Conservation (phyloP, 176 grass and related monocot genomes). For the Avena eriantha region DNA sequence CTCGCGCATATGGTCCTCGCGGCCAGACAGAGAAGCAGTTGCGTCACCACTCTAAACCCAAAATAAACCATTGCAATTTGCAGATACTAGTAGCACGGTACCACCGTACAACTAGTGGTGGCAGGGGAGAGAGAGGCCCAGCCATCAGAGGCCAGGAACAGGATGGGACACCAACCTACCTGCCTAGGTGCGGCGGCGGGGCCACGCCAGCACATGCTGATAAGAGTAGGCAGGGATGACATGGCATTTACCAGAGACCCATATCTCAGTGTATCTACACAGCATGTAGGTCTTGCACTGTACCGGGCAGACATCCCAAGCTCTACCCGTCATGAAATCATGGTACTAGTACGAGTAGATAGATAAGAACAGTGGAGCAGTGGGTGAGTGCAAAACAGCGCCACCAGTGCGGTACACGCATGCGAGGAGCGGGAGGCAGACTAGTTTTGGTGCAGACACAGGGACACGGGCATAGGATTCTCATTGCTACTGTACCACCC, state of each 20-base stretch:
- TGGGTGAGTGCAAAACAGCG: constrained; percentile 23
- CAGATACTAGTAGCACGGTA: neutral
- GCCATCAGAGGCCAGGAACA: neutral
- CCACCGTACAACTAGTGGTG: neutral
- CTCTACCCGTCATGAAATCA: neutral
- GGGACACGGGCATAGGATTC: constrained; percentile 28
- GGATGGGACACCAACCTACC: constrained; percentile 25
- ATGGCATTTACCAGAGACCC: neutral
- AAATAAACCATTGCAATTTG: constrained; percentile 32
- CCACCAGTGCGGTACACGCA: constrained; percentile 42
- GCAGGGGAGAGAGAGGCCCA: constrained; percentile 15
- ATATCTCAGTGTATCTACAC: neutral
- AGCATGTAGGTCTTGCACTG: neutral
- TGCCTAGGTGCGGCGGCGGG: constrained; percentile 11
- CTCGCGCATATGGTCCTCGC: constrained; percentile 8
- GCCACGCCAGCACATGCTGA: constrained; percentile 27
- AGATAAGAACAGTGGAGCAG: constrained; percentile 11
- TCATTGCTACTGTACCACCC: neutral
- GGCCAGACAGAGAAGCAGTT: neutral
- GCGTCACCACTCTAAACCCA: constrained; percentile 4
- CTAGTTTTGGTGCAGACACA: constrained; percentile 30
- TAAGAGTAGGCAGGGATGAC: constrained; percentile 4
- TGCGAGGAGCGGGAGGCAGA: neutral
- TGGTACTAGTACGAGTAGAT: neutral
- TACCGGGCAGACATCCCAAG: constrained; percentile 34